Conservation (phyloP, 2,329 filamentous ascomycete genomes). For the Pyrenophora seminiperda region DNA sequence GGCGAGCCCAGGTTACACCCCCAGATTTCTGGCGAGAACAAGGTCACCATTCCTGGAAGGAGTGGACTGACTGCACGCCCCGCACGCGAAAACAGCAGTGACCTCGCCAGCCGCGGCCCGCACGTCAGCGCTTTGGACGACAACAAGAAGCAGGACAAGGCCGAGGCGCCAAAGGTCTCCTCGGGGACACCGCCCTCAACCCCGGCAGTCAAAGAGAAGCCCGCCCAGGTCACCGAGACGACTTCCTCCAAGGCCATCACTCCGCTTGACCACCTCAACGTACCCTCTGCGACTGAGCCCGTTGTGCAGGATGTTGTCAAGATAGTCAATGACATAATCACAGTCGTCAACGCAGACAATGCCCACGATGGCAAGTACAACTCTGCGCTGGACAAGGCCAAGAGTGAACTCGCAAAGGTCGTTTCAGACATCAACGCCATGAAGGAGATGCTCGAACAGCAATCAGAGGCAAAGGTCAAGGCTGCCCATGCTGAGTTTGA, state of each 20-base stretch:
- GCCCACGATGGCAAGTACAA: conserved; percentile 74
- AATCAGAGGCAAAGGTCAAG: conserved; percentile 76
- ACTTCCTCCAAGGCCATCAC: conserved; percentile 43
- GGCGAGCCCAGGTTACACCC: conserved; percentile 51
- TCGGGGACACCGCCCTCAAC: conserved; percentile 16
- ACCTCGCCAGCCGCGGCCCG: conserved; percentile 54
- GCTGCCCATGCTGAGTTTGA: conserved; percentile 79
- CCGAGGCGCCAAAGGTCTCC: conserved; percentile 32
- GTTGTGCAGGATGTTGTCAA: conserved; percentile 91
- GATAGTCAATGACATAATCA: conserved; percentile 95
- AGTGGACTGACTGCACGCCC: conserved; percentile 85
- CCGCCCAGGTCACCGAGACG: conserved; percentile 30
- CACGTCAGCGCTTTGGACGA: conserved; percentile 66
- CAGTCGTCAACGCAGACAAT: conserved; percentile 86
- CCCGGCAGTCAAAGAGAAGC: conserved; percentile 31
- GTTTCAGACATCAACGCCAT: conserved; percentile 77
- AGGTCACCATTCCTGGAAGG: conserved; percentile 81
- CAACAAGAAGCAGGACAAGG: conserved; percentile 40
- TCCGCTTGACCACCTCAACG: conserved; percentile 77
- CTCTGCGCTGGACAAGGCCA: conserved; percentile 80
- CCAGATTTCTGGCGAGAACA: conserved; percentile 62
- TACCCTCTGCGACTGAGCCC: conserved; percentile 78
- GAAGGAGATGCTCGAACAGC: conserved; percentile 70
- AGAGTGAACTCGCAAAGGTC: conserved; percentile 78
- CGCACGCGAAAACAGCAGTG: conserved; percentile 59